Base-by-base conservation (phyloP, 1,284 basidiomycete species). In the Sporisorium iseilematis-ciliati region DNA sequence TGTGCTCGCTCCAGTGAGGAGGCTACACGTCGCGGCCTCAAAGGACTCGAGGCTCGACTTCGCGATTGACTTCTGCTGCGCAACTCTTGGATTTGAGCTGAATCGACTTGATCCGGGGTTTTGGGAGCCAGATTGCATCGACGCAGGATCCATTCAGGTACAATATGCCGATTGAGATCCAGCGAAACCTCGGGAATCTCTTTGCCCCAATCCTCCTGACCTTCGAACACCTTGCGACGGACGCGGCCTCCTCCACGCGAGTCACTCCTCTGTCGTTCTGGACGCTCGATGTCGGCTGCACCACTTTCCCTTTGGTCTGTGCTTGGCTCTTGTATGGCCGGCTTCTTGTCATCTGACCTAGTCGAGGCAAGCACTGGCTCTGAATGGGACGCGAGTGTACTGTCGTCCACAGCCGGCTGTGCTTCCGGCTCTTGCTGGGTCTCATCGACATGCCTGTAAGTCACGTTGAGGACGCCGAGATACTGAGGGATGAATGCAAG, bases 381-480 rank as follows among this genome's bases (percentile, higher is more conserved):
- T 4, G 63, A 43, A 16, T 55, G 46, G 2, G 61, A 21, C 1
- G 52, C 67, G 7, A 18, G 14, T 6, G 26, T 57, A 7, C 35
- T 41, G 2, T 50, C 38, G 7, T 42, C 59, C 6, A 46, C 31
- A 0, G 33, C 43, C 2, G 49, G 31, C 7, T 54, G 42, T 14
- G 26, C 49, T 3, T 59, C 35, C 10, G 40, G 23, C 0, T 57
- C 58, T 6, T 58, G 61, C 38, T 71, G 58, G 8, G 52, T 55
- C 25, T 49, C 43, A 4, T 78, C 69, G 7, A 79, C 76, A 31
- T 78, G 81, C 12, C 80, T 68, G 83, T 98, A 99, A 65, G 92
- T 97, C 76, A 99, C 97, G 50, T 99, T 90, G 92, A 99, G 95
- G 55, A 99, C 97, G 20, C 96, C 96, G 18, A 99, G 89, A 86